Conservation (phyloP, 2,329 filamentous ascomycete species). For the Metarhizium guizhouense region DNA sequence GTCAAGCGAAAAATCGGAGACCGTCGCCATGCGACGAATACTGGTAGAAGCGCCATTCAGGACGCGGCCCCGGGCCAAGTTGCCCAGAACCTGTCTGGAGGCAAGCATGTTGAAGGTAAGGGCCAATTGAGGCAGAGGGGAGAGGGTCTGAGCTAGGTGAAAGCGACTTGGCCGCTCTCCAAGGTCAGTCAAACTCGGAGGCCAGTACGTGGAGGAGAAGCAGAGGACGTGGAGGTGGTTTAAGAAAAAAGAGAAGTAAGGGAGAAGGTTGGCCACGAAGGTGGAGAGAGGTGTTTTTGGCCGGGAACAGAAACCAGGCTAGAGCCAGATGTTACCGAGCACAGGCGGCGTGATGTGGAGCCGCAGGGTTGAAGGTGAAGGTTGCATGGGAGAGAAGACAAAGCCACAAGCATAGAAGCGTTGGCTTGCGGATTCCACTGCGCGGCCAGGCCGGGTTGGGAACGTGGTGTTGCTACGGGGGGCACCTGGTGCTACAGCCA, state of each 20-base stretch:
- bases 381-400: background rate
- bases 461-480: background rate
- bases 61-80: constrained; percentile 52
- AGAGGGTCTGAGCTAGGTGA: constrained; percentile 16
- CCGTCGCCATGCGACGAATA: constrained; percentile 71
- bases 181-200: constrained; percentile 8
- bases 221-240: constrained; percentile 5
- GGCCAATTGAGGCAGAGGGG: constrained; percentile 24
- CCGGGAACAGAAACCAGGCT: constrained; percentile 6
- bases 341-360: constrained; percentile 6
- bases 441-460: background rate
- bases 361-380: background rate
- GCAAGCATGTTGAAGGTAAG: constrained; percentile 50
- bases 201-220: constrained; percentile 5
- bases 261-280: constrained; percentile 8
- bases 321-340: constrained; percentile 12
- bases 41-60: constrained; percentile 47
- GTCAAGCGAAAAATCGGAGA: constrained; percentile 77
- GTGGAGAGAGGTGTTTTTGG: constrained; percentile 20
- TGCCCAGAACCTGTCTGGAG: constrained; percentile 61
- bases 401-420: background rate
- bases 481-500: constrained; percentile 9
- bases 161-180: constrained; percentile 13
- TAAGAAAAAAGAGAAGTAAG: constrained; percentile 15
- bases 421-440: background rate